Evolutionary conservation across 495 filamentous ascomycete genomes (phyloP), one percentile per base, ranked within the genome.

Genomic region (Neurospora sp.): DNA sequence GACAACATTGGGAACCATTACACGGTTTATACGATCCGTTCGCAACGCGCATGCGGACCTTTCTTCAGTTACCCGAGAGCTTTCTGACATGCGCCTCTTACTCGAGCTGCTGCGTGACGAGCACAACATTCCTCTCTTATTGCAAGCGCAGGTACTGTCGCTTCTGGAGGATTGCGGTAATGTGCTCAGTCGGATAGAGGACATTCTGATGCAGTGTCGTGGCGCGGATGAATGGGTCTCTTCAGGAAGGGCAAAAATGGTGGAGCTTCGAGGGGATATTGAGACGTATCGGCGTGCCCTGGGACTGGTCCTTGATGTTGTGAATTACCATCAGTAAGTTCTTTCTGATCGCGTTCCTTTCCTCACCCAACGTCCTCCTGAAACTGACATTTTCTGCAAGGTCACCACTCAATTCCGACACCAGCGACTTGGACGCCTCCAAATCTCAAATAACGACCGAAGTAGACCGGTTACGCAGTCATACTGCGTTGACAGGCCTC

Each of bases 91-190:
- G 69, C 78, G 79, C 5, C 74, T 81, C 14, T 6, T 80, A 1
- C 76, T 81, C 14, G 79, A 81, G 39, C 70, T 81, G 69, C 39
- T 80, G 9, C 72, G 69, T 31, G 77, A 79, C 35, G 78, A 80
- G 18, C 71, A 72, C 12, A 70, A 37, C 4, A 73, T 81, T 6
- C 77, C 79, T 0, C 18, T 72, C 9, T n/a, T 72, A 2, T 62
- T 81, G 4, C 75, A 77, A 27, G 69, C 71, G 7, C 73, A 79
- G 42, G 72, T 79, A 20, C 66, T 79, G 27, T 69, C 41, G 2
- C 48, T 81, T 18, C 66, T 81, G 10, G 75, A 75, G 48, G 72
- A 70, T 62, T 80, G 77, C 46, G 74, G 74, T 2, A 72, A 77
- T 31, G 59, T 46, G 14, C 70, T 81, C 7, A 69, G 71, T 35